phyloP scores from a whole-genome alignment of 352 stramenopile species.

The Pythium dissotocum region DNA sequence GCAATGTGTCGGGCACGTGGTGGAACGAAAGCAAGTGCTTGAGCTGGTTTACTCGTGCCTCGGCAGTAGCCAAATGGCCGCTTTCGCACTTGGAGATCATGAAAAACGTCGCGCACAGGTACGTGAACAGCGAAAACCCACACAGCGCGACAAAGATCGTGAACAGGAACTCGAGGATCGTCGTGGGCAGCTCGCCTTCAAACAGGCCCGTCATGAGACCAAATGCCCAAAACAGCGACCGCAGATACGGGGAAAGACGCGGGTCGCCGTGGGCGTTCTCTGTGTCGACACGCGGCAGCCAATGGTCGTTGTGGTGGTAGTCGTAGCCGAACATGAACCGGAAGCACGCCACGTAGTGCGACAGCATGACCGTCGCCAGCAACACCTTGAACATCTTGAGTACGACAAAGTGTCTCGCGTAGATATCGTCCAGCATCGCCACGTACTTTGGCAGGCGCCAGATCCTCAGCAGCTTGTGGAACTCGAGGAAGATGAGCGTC shows the following conservation, averaged over 20 bases:
- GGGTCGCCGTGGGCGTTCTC: neutral
- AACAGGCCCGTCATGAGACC: constrained; percentile 62
- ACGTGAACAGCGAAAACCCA: constrained; percentile 72
- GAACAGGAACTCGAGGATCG: constrained; percentile 53
- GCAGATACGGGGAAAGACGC: constrained; percentile 43
- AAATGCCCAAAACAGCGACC: constrained; percentile 67
- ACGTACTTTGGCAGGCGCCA: constrained; percentile 60
- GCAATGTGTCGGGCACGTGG: constrained; percentile 47
- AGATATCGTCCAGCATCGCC: constrained; percentile 53
- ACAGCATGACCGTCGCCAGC: constrained; percentile 45
- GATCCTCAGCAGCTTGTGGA: constrained; percentile 59
- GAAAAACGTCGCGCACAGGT: constrained; percentile 70
- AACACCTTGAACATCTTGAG: constrained; percentile 74
- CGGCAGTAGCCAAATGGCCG: constrained; percentile 42
- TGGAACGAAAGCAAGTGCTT: constrained; percentile 74
- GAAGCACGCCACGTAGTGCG: constrained; percentile 59
- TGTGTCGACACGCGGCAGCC: constrained; percentile 37
- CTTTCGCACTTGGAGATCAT: constrained; percentile 83
- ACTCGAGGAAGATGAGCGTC: constrained; percentile 45
- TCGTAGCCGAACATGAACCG: constrained; percentile 61
- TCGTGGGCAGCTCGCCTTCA: constrained; percentile 59
- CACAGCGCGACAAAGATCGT: constrained; percentile 62
- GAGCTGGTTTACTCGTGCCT: constrained; percentile 71
- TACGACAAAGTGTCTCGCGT: constrained; percentile 52
- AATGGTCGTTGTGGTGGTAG: constrained; percentile 44